Base-by-base conservation (phyloP, 768 basidiomycete genomes). In the Leucogyrophana mollusca region DNA sequence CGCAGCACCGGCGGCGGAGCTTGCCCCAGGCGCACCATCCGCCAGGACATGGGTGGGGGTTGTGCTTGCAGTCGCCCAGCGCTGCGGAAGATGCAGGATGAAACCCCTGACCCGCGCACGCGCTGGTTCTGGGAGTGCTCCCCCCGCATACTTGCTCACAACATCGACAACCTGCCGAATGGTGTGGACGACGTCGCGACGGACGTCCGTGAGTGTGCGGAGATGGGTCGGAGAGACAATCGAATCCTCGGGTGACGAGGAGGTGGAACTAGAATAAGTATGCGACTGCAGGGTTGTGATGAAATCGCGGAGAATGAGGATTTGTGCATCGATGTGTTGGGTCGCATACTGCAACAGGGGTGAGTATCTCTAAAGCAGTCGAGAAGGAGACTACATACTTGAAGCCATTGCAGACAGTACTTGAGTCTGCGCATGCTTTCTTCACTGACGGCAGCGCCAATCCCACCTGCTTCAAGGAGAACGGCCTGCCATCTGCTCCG, bases 101-200 rank as follows among this genome's bases (percentile, higher is more conserved):
- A 90, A 89, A 0, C 80, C 77, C 9, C 88, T 71, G 25, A 94
- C 90, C 17, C 80, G 79, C 2, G 72, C 67, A 27, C 85, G 77
- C 0, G 92, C 91, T 6, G 86, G 91, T 60, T 92, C 93, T 0
- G 90, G 92, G 5, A 95, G 74, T 0, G 91, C 87, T 0, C 86
- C 78, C 9, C 93, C 93, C 0, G 92, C 87, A 53, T 94, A 92
- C 50, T 83, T 87, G 47, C 79, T 82, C 14, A 94, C 83, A 13
- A 94, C 86, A 47, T 90, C 87, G 11, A 95, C 91, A 14, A 92
- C 91, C 57, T 92, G 86, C 27, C 90, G 81, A 45, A 95, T 83
- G 22, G 93, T 95, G 35, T 85, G 78, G n/a, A 94, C 87, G 27
- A 95, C 80, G 58, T 94, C 90, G 23, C 77, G 74, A 35, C 90